Conservation (phyloP, 2,329 filamentous ascomycete species). For the Tolypocladium sp. region DNA sequence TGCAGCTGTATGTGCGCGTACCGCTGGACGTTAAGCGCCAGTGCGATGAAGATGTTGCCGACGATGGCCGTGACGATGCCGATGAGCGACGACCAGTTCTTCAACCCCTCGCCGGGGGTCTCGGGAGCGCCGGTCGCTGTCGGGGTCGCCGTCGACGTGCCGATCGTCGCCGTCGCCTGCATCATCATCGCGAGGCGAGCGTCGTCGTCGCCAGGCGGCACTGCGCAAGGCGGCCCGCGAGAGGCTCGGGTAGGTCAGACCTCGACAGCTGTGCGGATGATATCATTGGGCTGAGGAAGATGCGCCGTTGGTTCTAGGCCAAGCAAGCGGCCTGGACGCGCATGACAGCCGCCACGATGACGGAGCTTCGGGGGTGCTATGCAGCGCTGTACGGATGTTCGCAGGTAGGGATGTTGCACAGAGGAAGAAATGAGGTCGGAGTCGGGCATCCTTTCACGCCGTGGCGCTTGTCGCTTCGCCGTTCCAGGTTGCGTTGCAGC, state of each 20-base stretch:
- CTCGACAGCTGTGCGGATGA: neutral
- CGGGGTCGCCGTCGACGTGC: slow-evolving; percentile 1
- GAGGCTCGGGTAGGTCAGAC: neutral
- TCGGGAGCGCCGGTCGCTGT: slow-evolving; percentile 10
- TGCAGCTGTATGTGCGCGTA: slow-evolving; percentile 87
- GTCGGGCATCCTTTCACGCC: neutral
- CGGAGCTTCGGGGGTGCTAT: neutral
- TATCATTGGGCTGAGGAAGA: slow-evolving; percentile 3
- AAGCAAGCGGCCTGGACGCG: neutral
- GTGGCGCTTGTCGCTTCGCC: no score
- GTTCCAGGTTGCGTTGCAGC: neutral
- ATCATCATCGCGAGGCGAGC: slow-evolving; percentile 2
- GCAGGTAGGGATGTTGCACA: neutral
- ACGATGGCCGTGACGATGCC: slow-evolving; percentile 88
- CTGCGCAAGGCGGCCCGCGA: neutral
- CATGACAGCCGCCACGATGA: no score
- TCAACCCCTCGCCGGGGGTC: slow-evolving; percentile 38
- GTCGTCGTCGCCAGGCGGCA: slow-evolving; percentile 3
- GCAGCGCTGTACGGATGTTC: neutral
- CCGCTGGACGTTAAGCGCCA: slow-evolving; percentile 91
- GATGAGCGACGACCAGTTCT: slow-evolving; percentile 85
- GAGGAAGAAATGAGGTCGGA: neutral
- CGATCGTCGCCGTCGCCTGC: neutral
- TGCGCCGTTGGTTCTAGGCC: neutral
- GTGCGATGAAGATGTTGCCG: slow-evolving; percentile 87